Base-by-base conservation (phyloP, 768 basidiomycete genomes). In the Grammothele lineata region DNA sequence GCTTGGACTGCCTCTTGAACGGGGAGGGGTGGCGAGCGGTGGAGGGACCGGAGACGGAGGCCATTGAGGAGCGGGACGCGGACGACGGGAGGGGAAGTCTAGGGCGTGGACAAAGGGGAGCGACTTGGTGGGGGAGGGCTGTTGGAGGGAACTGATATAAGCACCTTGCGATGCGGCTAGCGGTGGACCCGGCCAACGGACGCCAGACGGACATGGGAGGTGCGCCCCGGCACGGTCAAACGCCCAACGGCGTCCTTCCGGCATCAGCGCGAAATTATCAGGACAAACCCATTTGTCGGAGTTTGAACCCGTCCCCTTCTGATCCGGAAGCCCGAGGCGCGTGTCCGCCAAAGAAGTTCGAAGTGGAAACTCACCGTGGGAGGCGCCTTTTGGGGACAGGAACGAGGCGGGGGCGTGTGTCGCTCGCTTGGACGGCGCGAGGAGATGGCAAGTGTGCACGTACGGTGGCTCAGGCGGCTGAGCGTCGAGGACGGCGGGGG, bases 11-110 rank as follows among this genome's bases (percentile, higher is more conserved):
- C 34, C 61, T 53, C 17, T 60, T 54, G 33, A 59, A 56, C 32
- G 65, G 65, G 1, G 65, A 65, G 10, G 60, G 55, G 36, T 64
- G 64, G 41, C 64, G 57, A 18, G 63, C 38, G 17, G 47, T 50
- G 17, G 57, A 40, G 30, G 60, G 59, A 38, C 58, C 60, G 15
- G 57, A 48, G 9, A 62, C 56, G 32, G 64, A 36, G 34, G 64
- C 62, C 63, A 64, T 66, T 46, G 43, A 33, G 19, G 32, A 21
- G 23, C 18, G 8, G 40, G 45, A 40, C 38, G 44, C 48, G 58
- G 48, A 43, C 25, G 50, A 36, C 47, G 42, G 42, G 50, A 43
- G 43, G 47, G 55, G 45, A 30, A 48, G 45, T n/a, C n/a, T n/a
- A n/a, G n/a, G n/a, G n/a, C n/a, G 51, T 47, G 40, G 55, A 50